Conservation (phyloP, 148 eudicot species). For the Amaranthus hypochondriacus region DNA sequence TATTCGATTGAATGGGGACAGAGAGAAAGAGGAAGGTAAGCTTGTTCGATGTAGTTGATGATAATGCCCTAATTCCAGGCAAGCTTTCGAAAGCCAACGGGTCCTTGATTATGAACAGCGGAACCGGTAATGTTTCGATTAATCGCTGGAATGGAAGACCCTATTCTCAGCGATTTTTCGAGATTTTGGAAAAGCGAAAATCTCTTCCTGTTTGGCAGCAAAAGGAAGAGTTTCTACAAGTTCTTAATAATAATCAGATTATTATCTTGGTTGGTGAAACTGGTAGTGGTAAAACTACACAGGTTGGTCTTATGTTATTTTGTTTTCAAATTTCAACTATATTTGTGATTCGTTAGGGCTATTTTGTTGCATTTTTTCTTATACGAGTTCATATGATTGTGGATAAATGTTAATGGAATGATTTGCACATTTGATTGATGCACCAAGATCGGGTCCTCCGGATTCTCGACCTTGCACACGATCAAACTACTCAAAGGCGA, state of each 20-base stretch:
- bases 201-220: constrained; percentile 93
- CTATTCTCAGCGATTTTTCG: constrained; percentile 58
- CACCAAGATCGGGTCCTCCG: too few species aligned
- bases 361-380: neutral
- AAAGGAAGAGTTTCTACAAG: constrained; percentile 76
- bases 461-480: too few species aligned
- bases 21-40: constrained; percentile 95
- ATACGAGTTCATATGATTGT: too few species aligned
- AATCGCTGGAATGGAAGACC: constrained; percentile 78
- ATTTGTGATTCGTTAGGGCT: neutral
- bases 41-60: constrained; percentile 89
- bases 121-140: constrained; percentile 13
- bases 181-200: constrained; percentile 86
- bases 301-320: constrained; percentile 39
- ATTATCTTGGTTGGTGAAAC: constrained; percentile 92
- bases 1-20: constrained; percentile 48
- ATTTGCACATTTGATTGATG: too few species aligned
- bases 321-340: neutral
- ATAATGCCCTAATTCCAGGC: constrained; percentile 20
- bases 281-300: constrained; percentile 98
- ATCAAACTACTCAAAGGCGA: too few species aligned
- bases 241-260: constrained; percentile 51
- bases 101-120: constrained; percentile 18
- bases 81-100: constrained; percentile 41
- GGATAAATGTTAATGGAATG: too few species aligned